These are phyloP conservation scores for Spathaspora jeffriesii DNA, from an alignment of 1,139 yeast genomes.

Conservation along the genomic window DNA sequence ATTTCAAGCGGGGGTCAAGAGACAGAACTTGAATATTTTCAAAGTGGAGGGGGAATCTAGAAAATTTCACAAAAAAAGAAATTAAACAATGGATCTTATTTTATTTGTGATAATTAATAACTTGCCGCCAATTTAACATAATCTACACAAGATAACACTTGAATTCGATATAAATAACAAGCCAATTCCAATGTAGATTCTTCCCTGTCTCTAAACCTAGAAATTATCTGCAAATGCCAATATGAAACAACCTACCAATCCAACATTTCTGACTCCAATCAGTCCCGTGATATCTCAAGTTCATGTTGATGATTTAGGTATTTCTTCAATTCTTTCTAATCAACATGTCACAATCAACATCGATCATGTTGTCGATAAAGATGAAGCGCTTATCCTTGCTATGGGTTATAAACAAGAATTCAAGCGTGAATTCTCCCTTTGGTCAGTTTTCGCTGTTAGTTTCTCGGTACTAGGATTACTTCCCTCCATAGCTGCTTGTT, in stretches of 20 bases:
- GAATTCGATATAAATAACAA: background rate
- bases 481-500: slow-evolving; percentile 67
- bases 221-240: background rate
- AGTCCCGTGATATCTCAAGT: slow-evolving; percentile 35
- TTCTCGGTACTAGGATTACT: slow-evolving; percentile 72
- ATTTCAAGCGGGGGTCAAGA: background rate
- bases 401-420: slow-evolving; percentile 77
- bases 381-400: slow-evolving; percentile 60
- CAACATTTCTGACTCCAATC: background rate
- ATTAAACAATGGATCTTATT: background rate
- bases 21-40: background rate
- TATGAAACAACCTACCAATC: background rate
- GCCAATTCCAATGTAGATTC: background rate
- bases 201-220: background rate
- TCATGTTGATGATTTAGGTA: slow-evolving; percentile 38
- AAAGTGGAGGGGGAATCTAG: background rate
- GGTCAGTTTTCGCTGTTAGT: slow-evolving; percentile 67
- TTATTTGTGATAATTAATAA: background rate
- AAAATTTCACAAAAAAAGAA: background rate
- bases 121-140: background rate
- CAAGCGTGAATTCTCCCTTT: slow-evolving; percentile 64
- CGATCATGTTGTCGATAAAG: slow-evolving; percentile 48
- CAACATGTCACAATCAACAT: slow-evolving; percentile 39
- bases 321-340: slow-evolving; percentile 43
- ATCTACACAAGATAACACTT: background rate